Percentiles rank a stretch among this genome's conserved stretches.
phyloP scores from a whole-genome alignment of 176 grass and related monocot genomes.

The Alloteropsis semialata region DNA sequence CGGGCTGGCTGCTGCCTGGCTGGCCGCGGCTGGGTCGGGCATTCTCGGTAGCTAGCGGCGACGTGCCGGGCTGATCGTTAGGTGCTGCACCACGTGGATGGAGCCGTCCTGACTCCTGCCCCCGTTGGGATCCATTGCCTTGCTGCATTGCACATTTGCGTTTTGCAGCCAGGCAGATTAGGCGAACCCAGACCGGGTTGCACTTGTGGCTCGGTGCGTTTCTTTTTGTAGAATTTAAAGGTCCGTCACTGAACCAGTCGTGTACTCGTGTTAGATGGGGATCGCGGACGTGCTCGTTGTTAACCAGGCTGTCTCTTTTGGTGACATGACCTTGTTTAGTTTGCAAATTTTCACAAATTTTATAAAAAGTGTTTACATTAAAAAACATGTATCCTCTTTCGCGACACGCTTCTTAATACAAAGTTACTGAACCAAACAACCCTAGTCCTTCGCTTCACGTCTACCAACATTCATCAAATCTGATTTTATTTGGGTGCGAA shows the following conservation, averaged over 20 bases:
- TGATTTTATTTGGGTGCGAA: background rate
- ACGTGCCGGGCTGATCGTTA: conserved; percentile 30
- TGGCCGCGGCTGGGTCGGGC: background rate
- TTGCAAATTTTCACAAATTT: no score
- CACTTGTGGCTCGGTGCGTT: background rate
- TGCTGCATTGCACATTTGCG: background rate
- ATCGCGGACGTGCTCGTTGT: background rate
- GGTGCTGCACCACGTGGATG: conserved; percentile 35
- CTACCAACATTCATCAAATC: background rate
- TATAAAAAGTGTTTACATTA: no score
- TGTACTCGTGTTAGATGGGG: background rate
- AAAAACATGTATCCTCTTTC: no score
- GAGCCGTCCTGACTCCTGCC: background rate
- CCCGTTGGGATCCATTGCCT: background rate
- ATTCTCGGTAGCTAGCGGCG: background rate
- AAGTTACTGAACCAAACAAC: no score
- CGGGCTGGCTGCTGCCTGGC: background rate
- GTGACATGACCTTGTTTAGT: no score
- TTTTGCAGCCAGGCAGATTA: background rate
- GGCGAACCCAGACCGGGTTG: background rate
- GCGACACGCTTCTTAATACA: no score
- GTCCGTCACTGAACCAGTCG: no score
- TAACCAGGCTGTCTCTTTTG: no score
- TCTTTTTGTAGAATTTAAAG: background rate
- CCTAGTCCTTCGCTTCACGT: no score